Percentiles rank a stretch among this genome's conserved stretches.
These are phyloP conservation scores for Waltiozyma sp. DNA, from an alignment of 1,139 yeast genomes.

Conservation along the genomic window DNA sequence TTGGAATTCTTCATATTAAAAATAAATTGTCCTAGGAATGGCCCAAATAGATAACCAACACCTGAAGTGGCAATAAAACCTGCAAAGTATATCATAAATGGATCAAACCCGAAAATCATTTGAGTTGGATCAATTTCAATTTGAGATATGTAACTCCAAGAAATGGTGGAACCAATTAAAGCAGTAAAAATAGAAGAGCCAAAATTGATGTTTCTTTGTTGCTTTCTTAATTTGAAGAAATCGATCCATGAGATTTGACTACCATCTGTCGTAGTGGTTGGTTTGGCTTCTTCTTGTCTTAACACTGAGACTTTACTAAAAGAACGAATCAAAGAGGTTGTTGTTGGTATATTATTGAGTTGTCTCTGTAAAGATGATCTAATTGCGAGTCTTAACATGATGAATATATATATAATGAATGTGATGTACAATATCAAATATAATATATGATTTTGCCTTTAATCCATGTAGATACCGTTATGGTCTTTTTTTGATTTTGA, in stretches of 20 bases:
- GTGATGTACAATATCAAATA: too few species aligned
- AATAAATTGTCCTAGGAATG: conserved; percentile 60
- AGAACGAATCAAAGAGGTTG: conserved; percentile 2
- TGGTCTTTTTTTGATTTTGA: too few species aligned
- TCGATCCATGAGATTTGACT: conserved; percentile 47
- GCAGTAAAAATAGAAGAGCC: conserved; percentile 63
- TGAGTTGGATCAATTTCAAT: conserved; percentile 78
- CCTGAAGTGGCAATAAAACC: conserved; percentile 60
- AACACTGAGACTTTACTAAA: conserved; percentile 3
- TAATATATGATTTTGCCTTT: too few species aligned
- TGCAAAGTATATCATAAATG: conserved; percentile 64
- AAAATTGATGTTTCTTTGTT: conserved; percentile 59
- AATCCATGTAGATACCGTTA: too few species aligned
- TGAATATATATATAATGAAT: background rate
- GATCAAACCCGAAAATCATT: conserved; percentile 76
- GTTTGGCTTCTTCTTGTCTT: conserved; percentile 1
- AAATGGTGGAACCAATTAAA: conserved; percentile 50
- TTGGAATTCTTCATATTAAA: conserved; percentile 48
- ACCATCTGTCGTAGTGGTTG: conserved; percentile 1
- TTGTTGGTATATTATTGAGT: background rate
- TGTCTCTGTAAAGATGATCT: conserved; percentile 8
- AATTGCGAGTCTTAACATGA: conserved; percentile 6
- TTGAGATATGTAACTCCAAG: conserved; percentile 72
- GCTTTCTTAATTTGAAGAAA: conserved; percentile 65
- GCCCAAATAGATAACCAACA: conserved; percentile 76